phyloP scores from a whole-genome alignment of 2,329 filamentous ascomycete species.

The Monosporascus sp. region DNA sequence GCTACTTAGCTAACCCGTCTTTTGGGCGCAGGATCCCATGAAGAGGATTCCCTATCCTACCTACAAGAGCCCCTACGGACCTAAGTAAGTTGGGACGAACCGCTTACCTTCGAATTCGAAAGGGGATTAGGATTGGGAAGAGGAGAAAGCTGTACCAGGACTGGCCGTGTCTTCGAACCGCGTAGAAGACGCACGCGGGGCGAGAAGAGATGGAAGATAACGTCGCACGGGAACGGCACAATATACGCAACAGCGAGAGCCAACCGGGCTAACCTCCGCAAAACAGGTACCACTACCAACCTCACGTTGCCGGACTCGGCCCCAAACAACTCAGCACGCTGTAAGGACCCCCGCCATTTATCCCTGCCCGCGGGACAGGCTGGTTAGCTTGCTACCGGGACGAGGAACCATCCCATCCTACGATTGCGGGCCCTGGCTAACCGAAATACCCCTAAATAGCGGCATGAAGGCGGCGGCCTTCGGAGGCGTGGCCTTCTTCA shows the following conservation, averaged over 20 bases:
- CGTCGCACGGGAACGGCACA: neutral
- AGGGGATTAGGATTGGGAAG: too few relatives aligned
- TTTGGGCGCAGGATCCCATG: constrained; percentile 36
- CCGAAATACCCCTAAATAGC: constrained; percentile 26
- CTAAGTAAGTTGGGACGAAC: constrained; percentile 46
- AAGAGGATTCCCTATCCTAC: constrained; percentile 33
- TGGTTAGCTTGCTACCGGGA: neutral
- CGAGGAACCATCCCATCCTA: too few relatives aligned
- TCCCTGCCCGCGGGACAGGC: neutral
- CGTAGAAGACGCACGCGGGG: too few relatives aligned
- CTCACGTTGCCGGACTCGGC: constrained; percentile 50
- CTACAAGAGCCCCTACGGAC: constrained; percentile 60
- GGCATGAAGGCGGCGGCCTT: constrained; percentile 47
- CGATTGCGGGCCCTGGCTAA: neutral
- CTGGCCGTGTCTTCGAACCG: too few relatives aligned
- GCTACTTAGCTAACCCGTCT: constrained; percentile 9
- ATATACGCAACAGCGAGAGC: too few relatives aligned
- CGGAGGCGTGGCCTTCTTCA: constrained; percentile 52
- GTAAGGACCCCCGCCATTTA: constrained; percentile 39
- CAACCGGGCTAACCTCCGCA: neutral
- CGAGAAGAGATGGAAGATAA: neutral
- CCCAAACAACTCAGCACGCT: constrained; percentile 38
- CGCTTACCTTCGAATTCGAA: too few relatives aligned
- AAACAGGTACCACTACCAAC: constrained; percentile 53
- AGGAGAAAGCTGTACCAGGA: too few relatives aligned